Evolutionary conservation across 345 rosid species (phyloP).

Genomic region (Nasturtium officinale): DNA sequence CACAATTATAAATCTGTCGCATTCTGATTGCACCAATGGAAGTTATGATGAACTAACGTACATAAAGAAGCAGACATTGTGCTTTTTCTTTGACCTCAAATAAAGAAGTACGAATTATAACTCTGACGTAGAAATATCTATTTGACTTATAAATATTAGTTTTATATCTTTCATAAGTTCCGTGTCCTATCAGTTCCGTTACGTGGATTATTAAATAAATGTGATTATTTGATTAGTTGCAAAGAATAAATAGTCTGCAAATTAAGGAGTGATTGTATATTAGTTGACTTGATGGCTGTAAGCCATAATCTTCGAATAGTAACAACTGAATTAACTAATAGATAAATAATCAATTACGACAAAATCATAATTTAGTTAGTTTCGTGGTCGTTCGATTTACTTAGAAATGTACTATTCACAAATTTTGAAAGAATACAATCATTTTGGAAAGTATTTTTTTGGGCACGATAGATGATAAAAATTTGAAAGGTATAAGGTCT

Average conservation of each 20-base stretch:
- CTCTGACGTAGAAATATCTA: conserved; percentile 3
- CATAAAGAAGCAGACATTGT: conserved; percentile 12
- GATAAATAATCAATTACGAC: neutral
- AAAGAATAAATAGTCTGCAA: conserved; percentile 34
- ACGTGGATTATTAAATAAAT: conserved; percentile 37
- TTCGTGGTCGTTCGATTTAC: conserved; percentile 8
- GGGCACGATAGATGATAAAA: neutral
- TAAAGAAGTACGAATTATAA: conserved; percentile 23
- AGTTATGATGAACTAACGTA: conserved; percentile 26
- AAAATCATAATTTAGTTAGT: neutral
- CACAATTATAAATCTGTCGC: conserved; percentile 4
- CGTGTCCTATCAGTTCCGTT: conserved; percentile 32
- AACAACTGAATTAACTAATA: neutral
- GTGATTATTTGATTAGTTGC: conserved; percentile 16
- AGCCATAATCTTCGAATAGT: conserved; percentile 1
- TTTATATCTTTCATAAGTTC: conserved; percentile 8
- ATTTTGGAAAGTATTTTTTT: neutral
- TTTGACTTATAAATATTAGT: conserved; percentile 34
- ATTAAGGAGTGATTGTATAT: conserved; percentile 22
- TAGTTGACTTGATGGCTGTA: conserved; percentile 40
- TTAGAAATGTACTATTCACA: neutral
- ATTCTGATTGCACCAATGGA: conserved; percentile 21
- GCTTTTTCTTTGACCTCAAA: conserved; percentile 30
- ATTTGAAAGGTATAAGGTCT: neutral
- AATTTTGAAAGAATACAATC: neutral